phyloP scores from a whole-genome alignment of 106 monocot genomes.

The Phalaenopsis aphrodite region DNA sequence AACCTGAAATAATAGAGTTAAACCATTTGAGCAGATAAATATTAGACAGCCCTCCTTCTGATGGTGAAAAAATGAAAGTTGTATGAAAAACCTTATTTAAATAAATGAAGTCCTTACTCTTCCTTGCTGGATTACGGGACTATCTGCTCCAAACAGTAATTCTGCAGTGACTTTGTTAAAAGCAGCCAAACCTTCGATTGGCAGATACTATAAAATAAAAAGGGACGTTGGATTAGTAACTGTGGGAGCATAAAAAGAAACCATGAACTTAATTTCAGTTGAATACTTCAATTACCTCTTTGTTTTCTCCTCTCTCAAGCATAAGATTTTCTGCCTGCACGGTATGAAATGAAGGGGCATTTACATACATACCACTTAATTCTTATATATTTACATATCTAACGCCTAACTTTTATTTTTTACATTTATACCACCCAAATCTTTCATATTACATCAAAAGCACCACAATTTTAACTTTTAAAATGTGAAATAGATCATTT shows the following conservation, averaged over 20 bases:
- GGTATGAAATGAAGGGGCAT: background rate
- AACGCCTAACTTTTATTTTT: no score
- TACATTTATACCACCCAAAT: no score
- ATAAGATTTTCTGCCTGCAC: constrained; percentile 85
- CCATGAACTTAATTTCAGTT: background rate
- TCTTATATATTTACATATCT: no score
- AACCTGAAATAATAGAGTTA: constrained; percentile 34
- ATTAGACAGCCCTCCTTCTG: background rate
- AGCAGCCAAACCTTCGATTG: constrained; percentile 94
- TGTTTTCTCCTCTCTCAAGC: constrained; percentile 94
- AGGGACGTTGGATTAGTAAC: background rate
- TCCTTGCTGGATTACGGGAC: constrained; percentile 54
- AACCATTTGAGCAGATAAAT: background rate
- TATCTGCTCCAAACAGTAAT: constrained; percentile 83
- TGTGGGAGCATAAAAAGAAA: background rate
- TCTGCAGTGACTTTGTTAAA: constrained; percentile 96
- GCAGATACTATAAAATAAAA: constrained; percentile 78
- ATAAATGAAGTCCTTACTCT: constrained; percentile 29
- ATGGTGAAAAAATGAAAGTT: background rate
- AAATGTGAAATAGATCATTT: no score
- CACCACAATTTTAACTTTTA: no score
- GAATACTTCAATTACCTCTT: constrained; percentile 44
- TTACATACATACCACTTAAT: no score
- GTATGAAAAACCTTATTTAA: background rate
- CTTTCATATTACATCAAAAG: no score